phyloP scores from a whole-genome alignment of 306 rosid genomes.

The Styphnolobium japonicum region DNA sequence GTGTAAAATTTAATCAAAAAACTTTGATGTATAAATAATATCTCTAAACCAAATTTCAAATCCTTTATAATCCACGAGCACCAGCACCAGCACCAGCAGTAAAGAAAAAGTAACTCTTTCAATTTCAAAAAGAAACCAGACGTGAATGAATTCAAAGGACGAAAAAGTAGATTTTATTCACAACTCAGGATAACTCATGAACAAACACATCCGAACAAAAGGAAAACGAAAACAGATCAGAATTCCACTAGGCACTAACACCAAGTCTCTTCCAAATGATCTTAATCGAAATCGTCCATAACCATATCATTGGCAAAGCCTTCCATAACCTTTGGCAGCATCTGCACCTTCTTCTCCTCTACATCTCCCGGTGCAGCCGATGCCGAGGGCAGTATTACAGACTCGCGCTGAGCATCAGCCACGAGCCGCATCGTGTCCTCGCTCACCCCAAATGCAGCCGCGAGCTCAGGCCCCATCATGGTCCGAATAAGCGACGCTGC shows the following conservation, averaged over 20 bases:
- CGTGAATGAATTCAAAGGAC: neutral
- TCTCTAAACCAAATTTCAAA: neutral
- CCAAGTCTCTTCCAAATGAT: neutral
- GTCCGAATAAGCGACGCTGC: conserved; percentile 46
- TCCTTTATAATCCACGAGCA: no score
- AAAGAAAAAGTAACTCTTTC: neutral
- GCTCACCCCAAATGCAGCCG: conserved; percentile 55
- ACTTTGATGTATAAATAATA: neutral
- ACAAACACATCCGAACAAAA: conserved; percentile 11
- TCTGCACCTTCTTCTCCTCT: neutral
- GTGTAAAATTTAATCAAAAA: neutral
- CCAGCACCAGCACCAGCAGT: neutral
- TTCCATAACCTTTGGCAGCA: neutral
- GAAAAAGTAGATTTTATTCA: conserved; percentile 29
- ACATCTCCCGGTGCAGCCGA: conserved; percentile 29
- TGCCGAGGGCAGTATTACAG: conserved; percentile 15
- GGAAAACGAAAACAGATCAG: neutral
- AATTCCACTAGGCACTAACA: neutral
- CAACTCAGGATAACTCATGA: neutral
- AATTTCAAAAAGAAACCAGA: neutral
- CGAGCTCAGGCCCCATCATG: conserved; percentile 66
- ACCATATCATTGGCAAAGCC: neutral
- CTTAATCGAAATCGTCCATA: neutral
- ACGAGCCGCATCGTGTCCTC: conserved; percentile 32
- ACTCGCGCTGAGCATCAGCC: conserved; percentile 2